Evolutionary conservation across 306 rosid species (phyloP).

Genomic region (Acacia melanoxylon): DNA sequence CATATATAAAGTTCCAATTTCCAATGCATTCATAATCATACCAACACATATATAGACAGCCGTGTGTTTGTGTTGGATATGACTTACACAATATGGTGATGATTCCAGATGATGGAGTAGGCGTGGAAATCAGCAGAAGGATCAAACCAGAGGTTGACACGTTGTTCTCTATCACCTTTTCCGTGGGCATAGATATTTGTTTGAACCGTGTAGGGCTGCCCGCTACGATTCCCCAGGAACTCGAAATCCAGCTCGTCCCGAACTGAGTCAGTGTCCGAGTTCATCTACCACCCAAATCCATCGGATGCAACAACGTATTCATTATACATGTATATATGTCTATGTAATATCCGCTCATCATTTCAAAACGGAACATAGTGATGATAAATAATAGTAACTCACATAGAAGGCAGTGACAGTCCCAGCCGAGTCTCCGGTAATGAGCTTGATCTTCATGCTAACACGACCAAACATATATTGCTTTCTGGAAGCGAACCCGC

Average conservation of each 20-base stretch:
- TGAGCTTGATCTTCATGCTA: conserved; percentile 95
- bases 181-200: conserved; percentile 88
- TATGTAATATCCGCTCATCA: background rate
- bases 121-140: conserved; percentile 79
- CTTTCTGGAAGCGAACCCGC: conserved; percentile 82
- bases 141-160: conserved; percentile 95
- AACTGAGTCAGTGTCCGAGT: conserved; percentile 57
- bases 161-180: conserved; percentile 81
- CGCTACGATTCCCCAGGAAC: conserved; percentile 88
- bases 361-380: background rate
- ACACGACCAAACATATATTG: conserved; percentile 86
- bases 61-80: background rate
- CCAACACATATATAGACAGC: background rate
- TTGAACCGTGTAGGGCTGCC: conserved; percentile 91
- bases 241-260: conserved; percentile 95
- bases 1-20: background rate
- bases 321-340: too few relatives aligned
- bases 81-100: conserved; percentile 69
- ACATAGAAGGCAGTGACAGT: conserved; percentile 97
- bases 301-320: background rate
- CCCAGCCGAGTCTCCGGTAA: conserved; percentile 93
- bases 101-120: conserved; percentile 81
- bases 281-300: conserved; percentile 45
- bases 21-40: background rate
- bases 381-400: background rate